A percentile compares a stretch with the other conserved stretches of the same genome.
These are phyloP conservation scores for Nymphaea thermarum DNA, from an alignment of 164 flowering plant species.

Conservation along the genomic window DNA sequence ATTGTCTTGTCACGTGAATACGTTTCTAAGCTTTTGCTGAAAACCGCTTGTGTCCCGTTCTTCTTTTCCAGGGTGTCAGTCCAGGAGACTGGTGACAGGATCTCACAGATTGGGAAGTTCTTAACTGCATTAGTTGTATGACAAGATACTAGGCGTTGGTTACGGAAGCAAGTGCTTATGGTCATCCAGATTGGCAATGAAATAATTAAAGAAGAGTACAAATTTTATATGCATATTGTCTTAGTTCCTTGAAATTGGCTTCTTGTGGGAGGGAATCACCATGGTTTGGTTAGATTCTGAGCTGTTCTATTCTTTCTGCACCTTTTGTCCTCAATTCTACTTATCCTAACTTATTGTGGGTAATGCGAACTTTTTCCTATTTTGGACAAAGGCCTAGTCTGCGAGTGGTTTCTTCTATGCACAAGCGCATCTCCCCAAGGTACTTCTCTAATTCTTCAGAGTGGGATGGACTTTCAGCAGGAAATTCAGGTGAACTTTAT, in stretches of 20 bases:
- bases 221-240: neutral
- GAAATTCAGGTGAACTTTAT: conserved; percentile 29
- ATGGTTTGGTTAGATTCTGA: neutral
- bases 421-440: conserved; percentile 37
- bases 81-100: neutral
- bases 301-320: neutral
- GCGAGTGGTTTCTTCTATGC: conserved; percentile 32
- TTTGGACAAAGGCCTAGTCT: conserved; percentile 26
- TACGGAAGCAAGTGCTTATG: neutral
- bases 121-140: neutral
- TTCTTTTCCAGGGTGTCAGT: too few relatives aligned
- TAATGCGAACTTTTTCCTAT: neutral
- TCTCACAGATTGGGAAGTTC: neutral
- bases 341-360: neutral
- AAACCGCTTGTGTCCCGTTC: too few relatives aligned
- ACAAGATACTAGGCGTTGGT: neutral
- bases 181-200: too few relatives aligned
- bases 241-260: neutral
- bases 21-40: too few relatives aligned
- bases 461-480: conserved; percentile 14
- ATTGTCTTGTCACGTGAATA: too few relatives aligned
- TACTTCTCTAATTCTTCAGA: conserved; percentile 19
- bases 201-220: too few relatives aligned
- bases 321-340: conserved; percentile 1
- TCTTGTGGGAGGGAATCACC: neutral